Percentiles rank a stretch among this genome's conserved stretches.
Evolutionary conservation across 192 early-diverging fungal species (phyloP).

Genomic region (Entomortierella beljakovae): DNA sequence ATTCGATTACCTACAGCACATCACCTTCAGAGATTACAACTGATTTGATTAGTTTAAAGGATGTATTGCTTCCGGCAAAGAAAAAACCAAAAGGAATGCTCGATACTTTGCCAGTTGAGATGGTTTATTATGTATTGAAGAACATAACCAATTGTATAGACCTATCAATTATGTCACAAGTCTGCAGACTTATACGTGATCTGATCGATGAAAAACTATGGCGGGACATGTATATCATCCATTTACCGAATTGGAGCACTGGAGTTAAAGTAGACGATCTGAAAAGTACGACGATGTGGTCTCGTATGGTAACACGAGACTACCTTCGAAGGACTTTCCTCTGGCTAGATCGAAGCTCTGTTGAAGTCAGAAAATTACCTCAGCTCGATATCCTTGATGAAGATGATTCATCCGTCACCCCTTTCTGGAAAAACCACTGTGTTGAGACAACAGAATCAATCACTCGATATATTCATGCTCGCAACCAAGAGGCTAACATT

Average conservation of each 20-base stretch:
- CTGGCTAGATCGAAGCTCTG: too few relatives aligned
- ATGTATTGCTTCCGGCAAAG: too few relatives aligned
- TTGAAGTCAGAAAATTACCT: too few relatives aligned
- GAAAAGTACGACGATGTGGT: conserved; percentile 2
- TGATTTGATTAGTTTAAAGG: too few relatives aligned
- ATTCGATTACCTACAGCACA: too few relatives aligned
- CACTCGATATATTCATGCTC: too few relatives aligned
- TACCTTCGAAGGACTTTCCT: not conserved
- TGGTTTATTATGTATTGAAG: not conserved
- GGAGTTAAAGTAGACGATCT: conserved; percentile 8
- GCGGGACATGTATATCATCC: not conserved
- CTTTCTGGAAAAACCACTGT: too few relatives aligned
- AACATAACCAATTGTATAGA: not conserved
- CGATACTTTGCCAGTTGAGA: conserved; percentile 8
- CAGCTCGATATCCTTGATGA: too few relatives aligned
- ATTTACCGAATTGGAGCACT: not conserved
- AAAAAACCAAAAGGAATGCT: not conserved
- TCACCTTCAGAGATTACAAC: too few relatives aligned
- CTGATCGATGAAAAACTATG: conserved; percentile 1
- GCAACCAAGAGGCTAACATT: too few relatives aligned
- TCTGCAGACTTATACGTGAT: conserved; percentile 6
- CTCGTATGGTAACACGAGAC: not conserved
- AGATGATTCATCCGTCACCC: too few relatives aligned
- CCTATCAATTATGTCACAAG: conserved; percentile 9
- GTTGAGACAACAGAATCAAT: too few relatives aligned